Evolutionary conservation across 257 asterid species (phyloP), one percentile per base, ranked within the genome.

Genomic region (Solanum sejunctum): DNA sequence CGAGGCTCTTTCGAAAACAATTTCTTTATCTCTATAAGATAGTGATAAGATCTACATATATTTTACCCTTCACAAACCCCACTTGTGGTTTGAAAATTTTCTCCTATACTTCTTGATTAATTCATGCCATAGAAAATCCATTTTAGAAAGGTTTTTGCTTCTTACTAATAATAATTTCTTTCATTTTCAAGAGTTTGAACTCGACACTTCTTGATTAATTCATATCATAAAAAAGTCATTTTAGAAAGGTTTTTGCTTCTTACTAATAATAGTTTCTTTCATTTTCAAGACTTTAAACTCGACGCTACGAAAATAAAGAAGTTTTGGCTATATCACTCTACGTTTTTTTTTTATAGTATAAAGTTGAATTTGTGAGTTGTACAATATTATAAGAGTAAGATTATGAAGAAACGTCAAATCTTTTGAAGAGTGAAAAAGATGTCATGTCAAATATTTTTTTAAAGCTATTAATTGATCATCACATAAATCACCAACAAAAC

Each of bases 221-320:
- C 10, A 12, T 63, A 0, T 6, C 1, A 0, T 63, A 32, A 0
- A 32, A 66, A 66, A 8, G 1, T 0, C 18, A 3, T 28, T 36
- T 36, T 66, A 0, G 0, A 28, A 28, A 66, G 17, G 3, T 66
- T 66, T 66, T 2, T 7, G 5, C 3, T 66, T 1, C 1, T 1
- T 8, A 28, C 1, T 15, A 15, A 66, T 8, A 28, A 66, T 2
- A 66, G 3, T 32, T 0, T 66, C 3, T 32, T 0, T 66, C 1
- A 66, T 66, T 66, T 66, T 15, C 0, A 66, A 28, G n/a, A n/a
- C n/a, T n/a, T n/a, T 8, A 0, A 66, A 66, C 10, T 7, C 1
- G 3, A 15, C 1, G 4, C 21, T 16, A 15, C 16, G 32, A 28
- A 0, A 3, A 15, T 3, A 5, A 7, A 28, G 9, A 1, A 28